A percentile compares a stretch with the other conserved stretches of the same genome.
Evolutionary conservation across 1,284 basidiomycete species (phyloP).

Genomic region (Microbotryum violaceum): DNA sequence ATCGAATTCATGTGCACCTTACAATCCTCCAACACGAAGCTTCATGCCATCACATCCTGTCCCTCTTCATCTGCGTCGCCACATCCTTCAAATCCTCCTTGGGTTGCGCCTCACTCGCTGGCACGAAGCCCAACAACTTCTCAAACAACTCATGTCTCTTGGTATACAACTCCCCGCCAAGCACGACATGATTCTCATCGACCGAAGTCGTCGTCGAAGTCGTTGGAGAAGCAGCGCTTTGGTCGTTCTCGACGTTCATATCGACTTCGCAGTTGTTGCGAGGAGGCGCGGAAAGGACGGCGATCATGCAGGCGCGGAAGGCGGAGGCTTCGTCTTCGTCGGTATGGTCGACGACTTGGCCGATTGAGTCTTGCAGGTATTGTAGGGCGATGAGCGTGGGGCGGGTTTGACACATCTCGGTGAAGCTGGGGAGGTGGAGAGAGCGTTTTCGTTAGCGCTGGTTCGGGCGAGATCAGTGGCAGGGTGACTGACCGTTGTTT

Average conservation of each 20-base stretch:
- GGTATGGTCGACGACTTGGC: constrained; percentile 38
- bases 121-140: constrained; percentile 37
- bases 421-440: constrained; percentile 20
- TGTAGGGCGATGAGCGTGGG: constrained; percentile 38
- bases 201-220: background rate
- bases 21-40: too few species aligned
- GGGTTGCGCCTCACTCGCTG: constrained; percentile 36
- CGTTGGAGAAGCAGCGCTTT: background rate
- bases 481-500: constrained; percentile 33
- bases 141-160: constrained; percentile 36
- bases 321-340: constrained; percentile 36
- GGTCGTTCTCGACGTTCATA: background rate
- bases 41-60: too few species aligned
- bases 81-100: constrained; percentile 34
- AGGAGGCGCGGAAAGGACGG: constrained; percentile 32
- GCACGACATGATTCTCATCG: background rate
- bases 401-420: constrained; percentile 30
- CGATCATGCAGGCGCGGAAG: constrained; percentile 40
- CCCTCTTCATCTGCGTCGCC: constrained; percentile 3
- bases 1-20: too few species aligned
- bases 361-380: constrained; percentile 41
- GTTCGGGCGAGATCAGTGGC: background rate
- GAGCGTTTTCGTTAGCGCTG: background rate
- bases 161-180: constrained; percentile 19
- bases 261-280: constrained; percentile 18